Conservation (phyloP, 1,284 basidiomycete genomes). For the Fomitopsis betulina region DNA sequence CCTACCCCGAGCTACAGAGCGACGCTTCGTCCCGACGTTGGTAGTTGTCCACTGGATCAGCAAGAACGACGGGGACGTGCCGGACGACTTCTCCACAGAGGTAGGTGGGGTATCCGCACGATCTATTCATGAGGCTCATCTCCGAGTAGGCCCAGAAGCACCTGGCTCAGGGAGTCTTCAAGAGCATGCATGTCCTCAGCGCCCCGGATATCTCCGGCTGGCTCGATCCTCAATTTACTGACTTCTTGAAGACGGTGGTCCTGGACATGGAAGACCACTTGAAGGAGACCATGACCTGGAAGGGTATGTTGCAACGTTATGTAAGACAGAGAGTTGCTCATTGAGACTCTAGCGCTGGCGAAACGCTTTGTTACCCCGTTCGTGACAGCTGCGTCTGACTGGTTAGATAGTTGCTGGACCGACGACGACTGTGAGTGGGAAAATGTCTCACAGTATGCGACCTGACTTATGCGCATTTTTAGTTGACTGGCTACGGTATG, state of each 20-base stretch:
- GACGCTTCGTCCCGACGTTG: constrained; percentile 55
- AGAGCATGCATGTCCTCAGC: constrained; percentile 41
- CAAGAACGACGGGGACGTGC: constrained; percentile 23
- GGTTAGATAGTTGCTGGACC: constrained; percentile 49
- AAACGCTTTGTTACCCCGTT: constrained; percentile 44
- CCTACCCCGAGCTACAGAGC: constrained; percentile 33
- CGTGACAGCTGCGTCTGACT: constrained; percentile 43
- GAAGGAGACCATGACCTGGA: constrained; percentile 40
- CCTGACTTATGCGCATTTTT: background rate
- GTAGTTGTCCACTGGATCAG: constrained; percentile 57
- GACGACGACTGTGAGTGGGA: constrained; percentile 47
- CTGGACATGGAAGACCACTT: constrained; percentile 56
- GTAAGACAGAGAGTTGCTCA: background rate
- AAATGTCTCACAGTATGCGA: background rate
- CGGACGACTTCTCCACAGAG: constrained; percentile 26
- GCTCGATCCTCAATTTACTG: constrained; percentile 47
- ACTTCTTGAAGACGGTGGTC: constrained; percentile 34
- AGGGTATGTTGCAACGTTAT: constrained; percentile 33
- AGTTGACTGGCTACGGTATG: constrained; percentile 62
- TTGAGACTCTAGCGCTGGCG: constrained; percentile 37
- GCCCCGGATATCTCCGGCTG: constrained; percentile 45
- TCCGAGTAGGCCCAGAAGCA: constrained; percentile 41
- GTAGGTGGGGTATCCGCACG: constrained; percentile 9
- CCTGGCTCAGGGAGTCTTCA: constrained; percentile 38
- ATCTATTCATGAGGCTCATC: background rate